phyloP scores from a whole-genome alignment of 106 monocot species.

The Narthecium ossifragum region DNA sequence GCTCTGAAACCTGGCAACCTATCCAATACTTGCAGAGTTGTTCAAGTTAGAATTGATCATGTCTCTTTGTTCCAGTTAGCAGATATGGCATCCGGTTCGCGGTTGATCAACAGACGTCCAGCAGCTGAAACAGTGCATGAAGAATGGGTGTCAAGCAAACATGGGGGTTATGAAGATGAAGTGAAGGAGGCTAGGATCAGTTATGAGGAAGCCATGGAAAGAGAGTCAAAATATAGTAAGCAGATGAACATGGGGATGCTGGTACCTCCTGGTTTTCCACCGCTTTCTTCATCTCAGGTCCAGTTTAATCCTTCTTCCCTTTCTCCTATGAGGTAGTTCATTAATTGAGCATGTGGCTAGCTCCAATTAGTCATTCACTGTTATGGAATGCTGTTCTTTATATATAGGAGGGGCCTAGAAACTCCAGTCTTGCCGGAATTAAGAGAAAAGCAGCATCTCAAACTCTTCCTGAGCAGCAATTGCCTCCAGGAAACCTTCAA shows the following conservation, averaged over 20 bases:
- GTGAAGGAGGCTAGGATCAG: background rate
- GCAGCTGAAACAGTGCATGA: background rate
- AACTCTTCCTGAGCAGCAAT: background rate
- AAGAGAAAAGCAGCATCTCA: background rate
- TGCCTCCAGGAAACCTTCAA: no score
- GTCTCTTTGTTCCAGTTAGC: no score
- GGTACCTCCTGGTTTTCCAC: background rate
- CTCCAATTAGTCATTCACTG: background rate
- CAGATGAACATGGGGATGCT: background rate
- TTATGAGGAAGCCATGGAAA: slow-evolving; percentile 7
- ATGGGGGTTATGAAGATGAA: background rate
- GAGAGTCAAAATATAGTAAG: slow-evolving; percentile 1
- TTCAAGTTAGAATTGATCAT: no score
- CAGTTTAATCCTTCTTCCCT: background rate
- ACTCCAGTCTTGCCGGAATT: background rate
- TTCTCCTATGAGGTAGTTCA: background rate
- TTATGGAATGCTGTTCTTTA: background rate
- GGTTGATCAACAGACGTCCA: no score
- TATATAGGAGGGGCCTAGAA: background rate
- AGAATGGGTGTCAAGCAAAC: background rate
- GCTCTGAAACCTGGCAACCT: no score
- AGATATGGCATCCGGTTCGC: no score
- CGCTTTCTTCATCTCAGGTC: background rate
- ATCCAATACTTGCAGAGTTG: no score
- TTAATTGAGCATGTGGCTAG: background rate